A percentile compares a stretch with the other conserved stretches of the same genome.
Conservation (phyloP, 352 stramenopile genomes). For the Phytophthora sp. region DNA sequence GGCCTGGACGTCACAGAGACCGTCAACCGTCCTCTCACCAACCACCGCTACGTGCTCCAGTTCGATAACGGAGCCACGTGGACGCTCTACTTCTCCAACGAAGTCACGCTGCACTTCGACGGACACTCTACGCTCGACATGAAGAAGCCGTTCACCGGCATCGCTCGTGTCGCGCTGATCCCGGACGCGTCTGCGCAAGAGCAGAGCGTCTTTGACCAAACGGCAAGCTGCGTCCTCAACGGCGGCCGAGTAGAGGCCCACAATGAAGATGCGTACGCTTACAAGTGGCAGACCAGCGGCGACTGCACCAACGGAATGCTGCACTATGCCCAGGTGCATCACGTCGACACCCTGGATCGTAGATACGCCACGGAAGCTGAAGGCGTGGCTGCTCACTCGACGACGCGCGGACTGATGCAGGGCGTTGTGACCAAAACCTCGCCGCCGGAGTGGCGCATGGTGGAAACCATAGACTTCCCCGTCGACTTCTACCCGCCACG, state of each 20-base stretch:
- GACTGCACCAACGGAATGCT: constrained; percentile 61
- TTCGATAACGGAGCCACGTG: constrained; percentile 60
- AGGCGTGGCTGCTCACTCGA: constrained; percentile 46
- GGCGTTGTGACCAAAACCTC: constrained; percentile 53
- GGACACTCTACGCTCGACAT: constrained; percentile 45
- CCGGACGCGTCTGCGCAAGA: constrained; percentile 40
- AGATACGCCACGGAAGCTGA: constrained; percentile 42
- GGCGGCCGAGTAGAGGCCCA: constrained; percentile 50
- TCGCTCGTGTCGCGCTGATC: constrained; percentile 44
- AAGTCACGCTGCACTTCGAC: constrained; percentile 44
- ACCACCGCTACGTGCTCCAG: constrained; percentile 54
- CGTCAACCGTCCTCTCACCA: constrained; percentile 36
- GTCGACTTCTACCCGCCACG: constrained; percentile 58
- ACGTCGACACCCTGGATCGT: constrained; percentile 61
- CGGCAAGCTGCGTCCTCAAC: constrained; percentile 50
- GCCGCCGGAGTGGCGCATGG: constrained; percentile 55
- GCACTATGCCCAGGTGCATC: constrained; percentile 68
- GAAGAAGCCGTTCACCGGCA: constrained; percentile 39
- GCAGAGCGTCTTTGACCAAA: constrained; percentile 47
- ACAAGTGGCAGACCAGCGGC: constrained; percentile 64
- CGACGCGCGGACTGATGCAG: constrained; percentile 65
- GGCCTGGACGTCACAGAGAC: constrained; percentile 37
- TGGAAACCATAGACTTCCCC: constrained; percentile 47
- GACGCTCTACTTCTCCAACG: constrained; percentile 58
- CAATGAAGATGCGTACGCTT: constrained; percentile 55